phyloP scores from a whole-genome alignment of 1,139 yeast genomes.

The Eremothecium coryli region DNA sequence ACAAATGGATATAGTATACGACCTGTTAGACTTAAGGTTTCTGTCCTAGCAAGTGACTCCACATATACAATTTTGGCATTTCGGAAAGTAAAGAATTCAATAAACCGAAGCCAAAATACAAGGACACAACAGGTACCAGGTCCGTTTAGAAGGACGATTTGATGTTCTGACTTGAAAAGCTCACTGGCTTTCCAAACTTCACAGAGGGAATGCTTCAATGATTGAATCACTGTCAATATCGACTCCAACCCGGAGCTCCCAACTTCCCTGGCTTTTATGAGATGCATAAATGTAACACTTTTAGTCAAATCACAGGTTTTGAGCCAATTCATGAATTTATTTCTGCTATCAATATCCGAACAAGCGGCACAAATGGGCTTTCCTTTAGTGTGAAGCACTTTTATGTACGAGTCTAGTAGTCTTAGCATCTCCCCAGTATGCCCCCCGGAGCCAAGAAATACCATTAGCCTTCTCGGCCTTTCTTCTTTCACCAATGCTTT shows the following conservation, averaged over 20 bases:
- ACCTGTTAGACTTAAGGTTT: constrained; percentile 69
- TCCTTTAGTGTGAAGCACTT: constrained; percentile 19
- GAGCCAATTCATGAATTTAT: constrained; percentile 30
- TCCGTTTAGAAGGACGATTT: constrained; percentile 62
- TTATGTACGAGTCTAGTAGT: constrained; percentile 39
- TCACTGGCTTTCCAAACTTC: constrained; percentile 15
- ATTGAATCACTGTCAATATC: constrained; percentile 15
- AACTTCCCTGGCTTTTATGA: constrained; percentile 63
- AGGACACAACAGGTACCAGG: constrained; percentile 77
- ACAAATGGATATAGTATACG: constrained; percentile 55
- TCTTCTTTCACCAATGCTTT: no score
- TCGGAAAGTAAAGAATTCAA: constrained; percentile 36
- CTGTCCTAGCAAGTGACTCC: constrained; percentile 85
- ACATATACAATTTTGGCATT: constrained; percentile 64
- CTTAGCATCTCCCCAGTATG: constrained; percentile 94
- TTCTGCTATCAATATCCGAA: constrained; percentile 21
- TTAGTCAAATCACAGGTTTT: constrained; percentile 23
- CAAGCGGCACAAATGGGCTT: constrained; percentile 26
- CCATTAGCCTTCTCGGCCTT: constrained; percentile 29
- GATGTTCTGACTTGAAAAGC: not conserved
- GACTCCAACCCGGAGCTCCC: constrained; percentile 31
- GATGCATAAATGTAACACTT: constrained; percentile 31
- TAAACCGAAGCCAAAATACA: constrained; percentile 57
- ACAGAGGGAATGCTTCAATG: constrained; percentile 17
- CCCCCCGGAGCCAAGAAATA: constrained; percentile 78